Percentiles rank a stretch among this genome's conserved stretches.
These are phyloP conservation scores for Fusarium nurragi DNA, from an alignment of 2,329 filamentous ascomycete species.

Conservation along the genomic window DNA sequence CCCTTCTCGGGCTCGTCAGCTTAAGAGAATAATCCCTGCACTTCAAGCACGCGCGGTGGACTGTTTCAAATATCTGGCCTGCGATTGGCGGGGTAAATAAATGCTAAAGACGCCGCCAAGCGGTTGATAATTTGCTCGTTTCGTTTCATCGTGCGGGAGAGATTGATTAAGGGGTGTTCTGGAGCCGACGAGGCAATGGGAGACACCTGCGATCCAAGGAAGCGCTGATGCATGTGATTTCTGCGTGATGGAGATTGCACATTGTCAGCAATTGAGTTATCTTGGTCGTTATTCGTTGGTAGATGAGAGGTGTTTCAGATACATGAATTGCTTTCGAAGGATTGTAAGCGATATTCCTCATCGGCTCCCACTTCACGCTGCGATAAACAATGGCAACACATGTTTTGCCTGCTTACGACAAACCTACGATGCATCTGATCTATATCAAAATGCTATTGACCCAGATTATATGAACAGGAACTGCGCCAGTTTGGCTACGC, in stretches of 20 bases:
- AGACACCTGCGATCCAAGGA: not conserved
- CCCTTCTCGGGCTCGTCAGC: no score
- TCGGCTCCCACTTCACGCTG: no score
- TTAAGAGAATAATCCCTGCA: not conserved
- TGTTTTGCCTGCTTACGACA: no score
- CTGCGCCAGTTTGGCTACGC: rapidly evolving
- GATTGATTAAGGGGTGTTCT: conserved; percentile 18
- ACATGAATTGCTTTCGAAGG: not conserved
- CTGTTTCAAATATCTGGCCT: conserved; percentile 32
- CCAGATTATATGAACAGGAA: no score
- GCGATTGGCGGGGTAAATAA: conserved; percentile 29
- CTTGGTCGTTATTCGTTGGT: not conserved
- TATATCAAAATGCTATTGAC: no score
- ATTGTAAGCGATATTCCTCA: not conserved
- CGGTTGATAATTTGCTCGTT: conserved; percentile 12
- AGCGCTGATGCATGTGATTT: not conserved
- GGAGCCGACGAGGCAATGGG: no score
- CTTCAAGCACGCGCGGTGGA: conserved; percentile 20
- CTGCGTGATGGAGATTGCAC: not conserved
- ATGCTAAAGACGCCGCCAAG: not conserved
- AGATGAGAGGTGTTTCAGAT: not conserved
- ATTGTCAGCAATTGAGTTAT: not conserved
- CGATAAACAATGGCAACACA: no score
- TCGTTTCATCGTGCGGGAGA: conserved; percentile 11
- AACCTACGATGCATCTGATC: no score